Evolutionary conservation across 164 flowering plant genomes (phyloP).

Genomic region (Chloranthus sessilifolius): DNA sequence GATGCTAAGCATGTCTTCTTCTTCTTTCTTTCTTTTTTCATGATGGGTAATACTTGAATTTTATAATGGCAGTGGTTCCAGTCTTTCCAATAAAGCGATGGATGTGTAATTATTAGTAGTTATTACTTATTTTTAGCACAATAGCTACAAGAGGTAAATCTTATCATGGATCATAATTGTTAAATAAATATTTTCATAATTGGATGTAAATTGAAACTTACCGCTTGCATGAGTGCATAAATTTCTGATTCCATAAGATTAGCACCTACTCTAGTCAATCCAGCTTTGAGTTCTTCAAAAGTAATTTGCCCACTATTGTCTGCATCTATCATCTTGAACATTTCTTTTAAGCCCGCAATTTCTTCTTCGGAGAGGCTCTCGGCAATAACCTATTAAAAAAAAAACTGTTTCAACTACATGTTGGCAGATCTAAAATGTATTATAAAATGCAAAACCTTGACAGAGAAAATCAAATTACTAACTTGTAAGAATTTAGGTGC

Average conservation of each 20-base stretch:
- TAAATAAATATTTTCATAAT: background rate
- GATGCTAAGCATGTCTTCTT: no score
- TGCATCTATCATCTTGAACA: slow-evolving; percentile 85
- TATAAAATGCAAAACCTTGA: slow-evolving; percentile 1
- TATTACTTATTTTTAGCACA: no score
- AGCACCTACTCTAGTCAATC: slow-evolving; percentile 75
- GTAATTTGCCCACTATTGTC: slow-evolving; percentile 89
- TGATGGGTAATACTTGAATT: no score
- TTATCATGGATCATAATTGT: no score
- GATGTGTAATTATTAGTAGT: no score
- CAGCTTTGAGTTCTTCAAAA: slow-evolving; percentile 78
- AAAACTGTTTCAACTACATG: slow-evolving; percentile 4
- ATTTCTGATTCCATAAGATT: slow-evolving; percentile 78
- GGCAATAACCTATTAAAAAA: slow-evolving; percentile 63
- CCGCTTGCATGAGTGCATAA: slow-evolving; percentile 72
- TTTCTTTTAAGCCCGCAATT: slow-evolving; percentile 84
- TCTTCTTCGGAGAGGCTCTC: slow-evolving; percentile 82
- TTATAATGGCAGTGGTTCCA: no score
- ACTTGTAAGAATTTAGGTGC: no score
- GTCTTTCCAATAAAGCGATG: no score
- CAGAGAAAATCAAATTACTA: background rate
- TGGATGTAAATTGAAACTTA: slow-evolving; percentile 27
- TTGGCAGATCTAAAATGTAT: background rate
- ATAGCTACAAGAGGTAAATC: no score
- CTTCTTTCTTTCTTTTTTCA: no score